phyloP scores from a whole-genome alignment of 192 early-diverging fungal genomes.

The Linnemannia elongata region DNA sequence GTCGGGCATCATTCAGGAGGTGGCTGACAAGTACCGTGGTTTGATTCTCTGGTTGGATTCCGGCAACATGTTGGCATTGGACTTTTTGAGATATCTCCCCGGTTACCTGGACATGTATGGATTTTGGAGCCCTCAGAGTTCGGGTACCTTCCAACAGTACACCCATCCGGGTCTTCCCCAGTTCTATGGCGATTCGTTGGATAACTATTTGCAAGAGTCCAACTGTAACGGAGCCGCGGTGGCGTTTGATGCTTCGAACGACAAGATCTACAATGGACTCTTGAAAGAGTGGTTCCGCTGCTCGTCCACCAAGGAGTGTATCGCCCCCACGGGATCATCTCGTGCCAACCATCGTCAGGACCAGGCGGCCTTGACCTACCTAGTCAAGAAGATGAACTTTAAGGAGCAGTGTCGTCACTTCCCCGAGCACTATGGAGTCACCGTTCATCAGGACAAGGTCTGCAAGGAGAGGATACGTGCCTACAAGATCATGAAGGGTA shows the following conservation, averaged over 20 bases:
- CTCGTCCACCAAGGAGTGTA: constrained; percentile 60
- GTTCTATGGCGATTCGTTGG: constrained; percentile 52
- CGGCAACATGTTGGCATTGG: constrained; percentile 58
- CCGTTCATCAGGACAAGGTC: constrained; percentile 63
- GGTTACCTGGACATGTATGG: constrained; percentile 57
- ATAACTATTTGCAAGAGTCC: constrained; percentile 42
- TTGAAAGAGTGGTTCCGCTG: constrained; percentile 62
- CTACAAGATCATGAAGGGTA: constrained; percentile 53
- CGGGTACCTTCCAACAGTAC: constrained; percentile 54
- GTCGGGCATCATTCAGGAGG: constrained; percentile 66
- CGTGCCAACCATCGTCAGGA: constrained; percentile 70
- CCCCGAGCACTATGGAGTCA: constrained; percentile 62
- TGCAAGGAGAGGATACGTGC: constrained; percentile 60
- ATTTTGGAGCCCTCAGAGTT: constrained; percentile 64
- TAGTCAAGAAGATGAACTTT: constrained; percentile 55
- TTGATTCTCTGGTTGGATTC: constrained; percentile 67
- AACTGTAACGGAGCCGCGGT: constrained; percentile 71
- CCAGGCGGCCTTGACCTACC: constrained; percentile 65
- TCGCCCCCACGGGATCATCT: constrained; percentile 64
- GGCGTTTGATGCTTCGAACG: constrained; percentile 60
- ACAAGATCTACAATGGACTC: constrained; percentile 54
- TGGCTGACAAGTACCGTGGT: constrained; percentile 56
- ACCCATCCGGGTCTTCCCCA: constrained; percentile 64
- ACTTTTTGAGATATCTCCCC: constrained; percentile 62
- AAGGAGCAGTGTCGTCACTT: constrained; percentile 54